phyloP scores from a whole-genome alignment of 2,329 filamentous ascomycete species.

The Lasiodiplodia sp. region DNA sequence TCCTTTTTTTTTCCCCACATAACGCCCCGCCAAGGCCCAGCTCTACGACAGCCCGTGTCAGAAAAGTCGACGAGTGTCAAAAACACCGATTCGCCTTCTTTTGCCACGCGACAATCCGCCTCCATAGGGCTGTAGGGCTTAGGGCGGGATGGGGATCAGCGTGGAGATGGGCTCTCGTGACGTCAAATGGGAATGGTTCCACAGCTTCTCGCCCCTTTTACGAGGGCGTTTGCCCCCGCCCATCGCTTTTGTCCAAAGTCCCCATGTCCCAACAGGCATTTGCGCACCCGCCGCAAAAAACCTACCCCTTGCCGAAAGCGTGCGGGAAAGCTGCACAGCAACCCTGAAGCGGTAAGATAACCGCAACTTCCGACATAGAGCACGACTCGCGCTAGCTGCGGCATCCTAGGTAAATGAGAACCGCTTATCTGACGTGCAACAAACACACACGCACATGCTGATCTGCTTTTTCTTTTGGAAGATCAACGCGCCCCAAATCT shows the following conservation, averaged over 20 bases:
- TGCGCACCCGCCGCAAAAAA: neutral
- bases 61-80: no score
- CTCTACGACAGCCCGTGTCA: neutral
- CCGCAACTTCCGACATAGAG: constrained; percentile 25
- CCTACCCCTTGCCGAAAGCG: neutral
- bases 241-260: neutral
- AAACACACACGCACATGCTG: neutral
- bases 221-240: no score
- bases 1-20: neutral
- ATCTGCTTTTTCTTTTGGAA: neutral
- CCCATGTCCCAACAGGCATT: neutral
- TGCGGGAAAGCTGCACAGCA: neutral
- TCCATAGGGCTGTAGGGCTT: constrained; percentile 26
- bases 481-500: neutral
- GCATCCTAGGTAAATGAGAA: neutral
- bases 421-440: no score
- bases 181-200: neutral
- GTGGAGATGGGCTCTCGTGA: neutral
- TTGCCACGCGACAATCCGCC: constrained; percentile 7
- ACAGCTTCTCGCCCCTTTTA: neutral
- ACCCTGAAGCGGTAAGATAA: neutral
- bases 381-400: constrained; percentile 10
- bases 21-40: neutral
- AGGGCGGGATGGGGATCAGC: neutral
- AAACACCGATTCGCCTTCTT: neutral